Evolutionary conservation across 1,284 basidiomycete species (phyloP).

Genomic region (Athelia psychrophila): DNA sequence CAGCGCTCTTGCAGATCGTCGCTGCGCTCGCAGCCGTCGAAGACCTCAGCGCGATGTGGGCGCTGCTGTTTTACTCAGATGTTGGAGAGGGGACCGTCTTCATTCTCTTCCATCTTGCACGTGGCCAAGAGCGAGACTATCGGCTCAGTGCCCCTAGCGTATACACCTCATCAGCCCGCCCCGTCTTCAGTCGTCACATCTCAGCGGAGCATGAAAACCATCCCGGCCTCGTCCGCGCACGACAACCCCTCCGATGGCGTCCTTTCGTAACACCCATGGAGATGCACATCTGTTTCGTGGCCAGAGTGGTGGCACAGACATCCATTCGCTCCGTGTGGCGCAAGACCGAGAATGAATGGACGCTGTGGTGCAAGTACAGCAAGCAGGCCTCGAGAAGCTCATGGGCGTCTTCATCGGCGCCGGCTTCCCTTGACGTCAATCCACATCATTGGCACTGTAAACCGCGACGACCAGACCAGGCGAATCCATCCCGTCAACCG

Average conservation of each 20-base stretch:
- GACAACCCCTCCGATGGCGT: conserved; percentile 99
- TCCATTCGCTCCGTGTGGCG: conserved; percentile 57
- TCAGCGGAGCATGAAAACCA: conserved; percentile 61
- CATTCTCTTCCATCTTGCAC: conserved; percentile 88
- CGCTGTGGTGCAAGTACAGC: conserved; percentile 84
- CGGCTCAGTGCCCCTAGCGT: conserved; percentile 86
- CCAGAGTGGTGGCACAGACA: conserved; percentile 75
- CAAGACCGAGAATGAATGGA: conserved; percentile 82
- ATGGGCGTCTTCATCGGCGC: conserved; percentile 58
- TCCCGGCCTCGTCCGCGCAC: conserved; percentile 80
- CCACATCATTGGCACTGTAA: conserved; percentile 74
- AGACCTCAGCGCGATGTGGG: conserved; percentile 86
- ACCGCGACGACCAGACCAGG: conserved; percentile 53
- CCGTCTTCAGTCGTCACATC: conserved; percentile 84
- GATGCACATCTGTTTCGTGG: conserved; percentile 97
- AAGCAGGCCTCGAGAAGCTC: conserved; percentile 58
- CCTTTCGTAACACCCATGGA: conserved; percentile 91
- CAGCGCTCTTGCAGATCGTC: conserved; percentile 90
- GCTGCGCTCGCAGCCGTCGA: conserved; percentile 93
- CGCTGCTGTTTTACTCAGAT: conserved; percentile 80
- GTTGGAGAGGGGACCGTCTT: conserved; percentile 67
- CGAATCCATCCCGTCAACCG: conserved; percentile 86
- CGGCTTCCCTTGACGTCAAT: conserved; percentile 73
- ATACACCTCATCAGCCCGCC: conserved; percentile 70
- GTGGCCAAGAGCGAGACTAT: conserved; percentile 86